Conservation (phyloP, 768 basidiomycete genomes). For the Xerocomus spinulosus region DNA sequence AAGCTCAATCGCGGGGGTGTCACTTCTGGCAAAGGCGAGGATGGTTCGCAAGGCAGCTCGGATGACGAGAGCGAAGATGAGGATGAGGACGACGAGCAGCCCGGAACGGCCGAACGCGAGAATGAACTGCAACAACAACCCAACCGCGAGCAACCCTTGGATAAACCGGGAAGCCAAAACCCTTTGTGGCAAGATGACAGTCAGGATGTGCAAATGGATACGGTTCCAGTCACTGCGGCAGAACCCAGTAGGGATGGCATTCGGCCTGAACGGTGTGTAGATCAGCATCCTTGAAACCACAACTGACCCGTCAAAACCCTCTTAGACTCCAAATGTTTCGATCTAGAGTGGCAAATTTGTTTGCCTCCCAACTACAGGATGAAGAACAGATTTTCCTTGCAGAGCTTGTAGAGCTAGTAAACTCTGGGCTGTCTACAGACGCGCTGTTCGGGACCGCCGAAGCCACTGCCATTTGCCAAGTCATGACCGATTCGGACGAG, state of each 20-base stretch:
- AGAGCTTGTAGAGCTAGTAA: conserved; percentile 68
- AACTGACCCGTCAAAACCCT: not conserved
- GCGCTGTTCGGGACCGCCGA: conserved; percentile 78
- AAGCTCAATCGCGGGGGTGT: conserved; percentile 71
- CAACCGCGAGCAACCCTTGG: conserved; percentile 22
- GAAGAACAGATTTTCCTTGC: conserved; percentile 72
- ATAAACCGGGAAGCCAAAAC: conserved; percentile 39
- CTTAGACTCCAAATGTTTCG: conserved; percentile 78
- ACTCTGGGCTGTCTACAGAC: conserved; percentile 64
- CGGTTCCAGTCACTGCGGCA: conserved; percentile 38
- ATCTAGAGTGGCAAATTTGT: conserved; percentile 64
- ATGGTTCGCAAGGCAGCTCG: conserved; percentile 34
- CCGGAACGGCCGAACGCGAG: conserved; percentile 44
- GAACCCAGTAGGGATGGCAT: conserved; percentile 41
- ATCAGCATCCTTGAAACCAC: not conserved
- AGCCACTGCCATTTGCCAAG: conserved; percentile 63
- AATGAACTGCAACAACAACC: conserved; percentile 37
- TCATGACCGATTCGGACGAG: conserved; percentile 70
- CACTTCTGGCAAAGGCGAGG: conserved; percentile 49
- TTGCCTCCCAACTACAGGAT: conserved; percentile 63
- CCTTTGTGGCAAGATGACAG: conserved; percentile 65
- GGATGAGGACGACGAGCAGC: conserved; percentile 42
- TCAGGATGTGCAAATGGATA: conserved; percentile 61
- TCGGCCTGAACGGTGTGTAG: conserved; percentile 54
- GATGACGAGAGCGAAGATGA: conserved; percentile 40